Conservation (phyloP, 192 early-diverging fungal genomes). For the Neocallimastix lanati region DNA sequence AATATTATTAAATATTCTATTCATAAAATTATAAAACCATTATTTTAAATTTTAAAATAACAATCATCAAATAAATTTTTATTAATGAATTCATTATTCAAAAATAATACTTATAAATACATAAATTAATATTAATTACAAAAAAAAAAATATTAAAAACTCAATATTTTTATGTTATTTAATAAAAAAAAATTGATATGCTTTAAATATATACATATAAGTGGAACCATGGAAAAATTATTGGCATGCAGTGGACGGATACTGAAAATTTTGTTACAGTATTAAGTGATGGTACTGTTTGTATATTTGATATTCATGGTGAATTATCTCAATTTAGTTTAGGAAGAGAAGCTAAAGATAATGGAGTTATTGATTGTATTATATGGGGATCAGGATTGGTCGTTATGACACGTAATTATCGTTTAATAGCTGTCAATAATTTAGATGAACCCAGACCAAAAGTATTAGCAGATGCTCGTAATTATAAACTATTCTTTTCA, state of each 20-base stretch:
- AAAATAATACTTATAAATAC: too few species aligned
- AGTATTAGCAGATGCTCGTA: constrained; percentile 49
- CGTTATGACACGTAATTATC: constrained; percentile 58
- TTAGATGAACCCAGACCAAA: constrained; percentile 69
- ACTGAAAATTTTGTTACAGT: constrained; percentile 75
- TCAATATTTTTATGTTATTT: too few species aligned
- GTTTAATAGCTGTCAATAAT: constrained; percentile 66
- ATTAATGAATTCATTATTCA: too few species aligned
- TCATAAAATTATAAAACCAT: too few species aligned
- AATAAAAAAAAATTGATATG: too few species aligned
- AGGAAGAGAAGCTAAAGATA: constrained; percentile 67
- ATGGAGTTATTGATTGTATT: constrained; percentile 59
- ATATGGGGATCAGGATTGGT: constrained; percentile 89
- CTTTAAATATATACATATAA: constrained; percentile 4
- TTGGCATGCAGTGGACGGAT: constrained; percentile 84
- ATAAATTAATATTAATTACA: too few species aligned
- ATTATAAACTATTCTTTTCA: neutral
- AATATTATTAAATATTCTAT: too few species aligned
- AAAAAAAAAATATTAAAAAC: too few species aligned
- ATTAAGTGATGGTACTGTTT: constrained; percentile 63
- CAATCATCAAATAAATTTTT: too few species aligned
- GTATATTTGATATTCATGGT: constrained; percentile 66
- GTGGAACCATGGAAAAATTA: constrained; percentile 78
- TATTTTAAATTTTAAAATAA: too few species aligned
- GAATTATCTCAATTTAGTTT: constrained; percentile 60